A percentile compares a stretch with the other conserved stretches of the same genome.
Evolutionary conservation across 1,284 basidiomycete species (phyloP).

Genomic region (Apiotrichum gamsii): DNA sequence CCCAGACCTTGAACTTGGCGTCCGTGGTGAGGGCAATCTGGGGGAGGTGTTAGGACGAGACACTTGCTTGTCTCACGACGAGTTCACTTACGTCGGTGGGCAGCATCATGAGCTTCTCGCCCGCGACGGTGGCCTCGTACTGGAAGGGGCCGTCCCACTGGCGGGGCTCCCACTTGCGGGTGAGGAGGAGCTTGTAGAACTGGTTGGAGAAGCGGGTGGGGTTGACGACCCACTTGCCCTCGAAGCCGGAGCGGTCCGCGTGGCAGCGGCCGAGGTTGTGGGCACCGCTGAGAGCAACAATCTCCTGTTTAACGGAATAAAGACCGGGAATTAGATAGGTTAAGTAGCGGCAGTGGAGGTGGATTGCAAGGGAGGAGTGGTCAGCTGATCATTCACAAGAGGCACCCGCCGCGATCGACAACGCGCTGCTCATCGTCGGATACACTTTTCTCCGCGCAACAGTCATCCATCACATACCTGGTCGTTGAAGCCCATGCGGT

Average conservation of each 20-base stretch:
- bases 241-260: constrained; percentile 50
- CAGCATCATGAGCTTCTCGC: constrained; percentile 54
- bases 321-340: too few relatives aligned
- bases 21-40: constrained; percentile 49
- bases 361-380: too few relatives aligned
- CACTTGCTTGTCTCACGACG: not conserved
- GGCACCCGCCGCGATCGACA: too few relatives aligned
- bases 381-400: too few relatives aligned
- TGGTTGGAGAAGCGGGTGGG: constrained; percentile 52
- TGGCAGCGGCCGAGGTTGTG: constrained; percentile 53
- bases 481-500: constrained; percentile 53
- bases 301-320: too few relatives aligned
- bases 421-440: too few relatives aligned
- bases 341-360: too few relatives aligned
- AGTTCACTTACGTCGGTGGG: constrained; percentile 48
- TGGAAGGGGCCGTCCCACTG: constrained; percentile 54
- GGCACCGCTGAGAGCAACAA: constrained; percentile 54
- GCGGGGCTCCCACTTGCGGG: constrained; percentile 51
- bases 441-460: too few relatives aligned
- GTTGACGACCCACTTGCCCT: constrained; percentile 49
- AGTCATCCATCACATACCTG: constrained; percentile 16
- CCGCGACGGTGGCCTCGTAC: constrained; percentile 48
- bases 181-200: constrained; percentile 50
- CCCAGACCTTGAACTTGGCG: constrained; percentile 45
- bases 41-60: constrained; percentile 6